Base-by-base conservation (phyloP, 2,329 filamentous ascomycete genomes). In the Colletotrichum sp. region DNA sequence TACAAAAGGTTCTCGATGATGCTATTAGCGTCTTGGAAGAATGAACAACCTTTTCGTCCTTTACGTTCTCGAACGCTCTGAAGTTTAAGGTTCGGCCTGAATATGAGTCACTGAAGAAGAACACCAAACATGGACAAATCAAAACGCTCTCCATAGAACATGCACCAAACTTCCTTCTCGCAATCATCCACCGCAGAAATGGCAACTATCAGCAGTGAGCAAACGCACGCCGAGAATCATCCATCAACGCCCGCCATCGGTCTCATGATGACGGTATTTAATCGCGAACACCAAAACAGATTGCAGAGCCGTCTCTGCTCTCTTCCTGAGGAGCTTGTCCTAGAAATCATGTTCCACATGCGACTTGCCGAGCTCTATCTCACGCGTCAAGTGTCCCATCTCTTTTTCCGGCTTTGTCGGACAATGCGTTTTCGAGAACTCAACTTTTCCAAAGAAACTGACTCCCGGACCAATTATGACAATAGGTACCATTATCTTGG, bases 381-480 rank as follows among this genome's bases (percentile, higher is more conserved):
- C 55, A 59, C 26, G 1, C 55, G 55, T 2, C 55, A 59, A 28
- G 24, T 59, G n/a, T 59, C 55, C 21, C 24, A 18, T 28, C 16
- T 59, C 55, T 59, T 59, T 6, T 26, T 28, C 15, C 55, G 55
- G 8, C 15, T 59, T 1, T 59, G 0, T 59, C 1, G 26, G 13
- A 3, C 21, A 16, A 59, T 16, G 0, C 55, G 1, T 26, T 26
- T 59, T n/a, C 39, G 39, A n/a, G 18, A 44, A 49, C 55, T 59
- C 55, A 2, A 2, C 26, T 28, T 59, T 49, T 3, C n/a, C 10
- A 49, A 49, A 21, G 10, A 59, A 8, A 4, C 21, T 21, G 7
- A 28, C 0, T 26, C 55, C 55, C 0, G 0, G 1, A 24, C 1
- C 55, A 57, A 57, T 12, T n/a, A 2, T 49, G 1, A 28, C 55